These are phyloP conservation scores for Sphagnum magellanicum DNA, from an alignment of 228 moss, liverwort and hornwort species.

Conservation along the genomic window DNA sequence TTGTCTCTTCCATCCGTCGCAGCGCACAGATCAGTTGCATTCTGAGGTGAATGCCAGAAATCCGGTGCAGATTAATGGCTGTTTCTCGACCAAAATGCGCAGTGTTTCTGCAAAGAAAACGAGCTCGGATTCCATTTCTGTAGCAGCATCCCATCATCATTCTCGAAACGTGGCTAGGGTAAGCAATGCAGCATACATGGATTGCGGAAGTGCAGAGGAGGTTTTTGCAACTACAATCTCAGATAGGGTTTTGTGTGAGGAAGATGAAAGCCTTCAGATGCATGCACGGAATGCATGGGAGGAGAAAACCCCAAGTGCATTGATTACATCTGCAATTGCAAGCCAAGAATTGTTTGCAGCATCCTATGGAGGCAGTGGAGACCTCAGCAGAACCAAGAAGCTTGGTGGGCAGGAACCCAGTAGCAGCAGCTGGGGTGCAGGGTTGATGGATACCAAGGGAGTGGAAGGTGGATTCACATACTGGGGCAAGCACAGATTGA, in stretches of 20 bases:
- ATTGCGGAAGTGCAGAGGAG: not conserved
- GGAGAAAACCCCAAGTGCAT: not conserved
- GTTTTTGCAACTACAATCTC: not conserved
- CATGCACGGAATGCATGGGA: not conserved
- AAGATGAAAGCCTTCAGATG: not conserved
- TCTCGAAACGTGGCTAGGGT: too few relatives aligned
- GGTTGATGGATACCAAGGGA: not conserved
- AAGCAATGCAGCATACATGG: too few relatives aligned
- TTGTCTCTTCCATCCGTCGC: conserved; percentile 5
- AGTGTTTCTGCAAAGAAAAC: conserved; percentile 10
- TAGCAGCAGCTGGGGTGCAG: conserved; percentile 9
- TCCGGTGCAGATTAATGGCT: conserved; percentile 12
- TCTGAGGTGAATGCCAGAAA: not conserved
- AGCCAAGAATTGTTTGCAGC: conserved; percentile 2
- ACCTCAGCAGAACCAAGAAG: conserved; percentile 3
- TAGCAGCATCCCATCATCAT: not conserved
- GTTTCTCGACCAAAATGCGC: conserved; percentile 26
- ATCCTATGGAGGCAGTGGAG: conserved; percentile 3
- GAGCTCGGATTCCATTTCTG: not conserved
- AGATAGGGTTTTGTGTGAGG: not conserved
- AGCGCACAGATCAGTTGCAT: conserved; percentile 16
- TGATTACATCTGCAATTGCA: not conserved
- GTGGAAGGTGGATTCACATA: conserved; percentile 9
- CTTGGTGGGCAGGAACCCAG: conserved; percentile 1
- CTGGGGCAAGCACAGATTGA: conserved; percentile 3